Evolutionary conservation across 2,329 filamentous ascomycete species (phyloP), one percentile per base, ranked within the genome.

Genomic region (Harringtonia aguacate): DNA sequence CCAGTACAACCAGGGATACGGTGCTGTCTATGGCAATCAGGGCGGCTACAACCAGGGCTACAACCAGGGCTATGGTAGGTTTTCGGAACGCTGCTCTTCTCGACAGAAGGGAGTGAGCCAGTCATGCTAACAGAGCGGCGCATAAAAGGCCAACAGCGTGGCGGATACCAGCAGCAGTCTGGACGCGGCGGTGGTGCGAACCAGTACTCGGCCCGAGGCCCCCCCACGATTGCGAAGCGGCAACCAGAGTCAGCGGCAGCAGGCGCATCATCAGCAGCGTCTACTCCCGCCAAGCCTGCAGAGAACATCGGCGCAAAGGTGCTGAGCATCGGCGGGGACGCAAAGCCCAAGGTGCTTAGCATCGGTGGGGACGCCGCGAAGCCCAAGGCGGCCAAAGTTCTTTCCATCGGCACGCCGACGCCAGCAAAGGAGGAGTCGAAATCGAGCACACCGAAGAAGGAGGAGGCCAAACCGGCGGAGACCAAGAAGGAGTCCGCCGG

Each of bases 301-400:
- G 61, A 73, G 60, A 70, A 72, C 48, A 73, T 72, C 28, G 72
- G 72, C 35, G 62, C 76, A 38, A 85, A 83, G 61, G 79, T 83
- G 17, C 62, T 82, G 52, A 81, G 67, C 60, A 80, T 77, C 56
- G 73, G 74, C 20, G 74, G 72, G 42, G 75, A 79, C 42, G 55
- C 76, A 38, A 70, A 71, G 56, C 70, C 81, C 29, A 89, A 89
- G 63, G 83, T 89, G n/a, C 70, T 81, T 51, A 81, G 66, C 60
- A 79, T 77, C 56, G 73, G 73, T 20, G 74, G 71, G 28, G 28
- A 13, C 42, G 75, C 78, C 43, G 55, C 76, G 39, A 71, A 71
- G 56, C 70, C 81, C 7, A 43, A 43, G 41, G 34, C 34, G 8
- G 34, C 41, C 29, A 89, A 89, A 63, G 83, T 90, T n/a, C 70